Base-by-base conservation (phyloP, 1,284 basidiomycete genomes). In the Phellinidium pouzarii region DNA sequence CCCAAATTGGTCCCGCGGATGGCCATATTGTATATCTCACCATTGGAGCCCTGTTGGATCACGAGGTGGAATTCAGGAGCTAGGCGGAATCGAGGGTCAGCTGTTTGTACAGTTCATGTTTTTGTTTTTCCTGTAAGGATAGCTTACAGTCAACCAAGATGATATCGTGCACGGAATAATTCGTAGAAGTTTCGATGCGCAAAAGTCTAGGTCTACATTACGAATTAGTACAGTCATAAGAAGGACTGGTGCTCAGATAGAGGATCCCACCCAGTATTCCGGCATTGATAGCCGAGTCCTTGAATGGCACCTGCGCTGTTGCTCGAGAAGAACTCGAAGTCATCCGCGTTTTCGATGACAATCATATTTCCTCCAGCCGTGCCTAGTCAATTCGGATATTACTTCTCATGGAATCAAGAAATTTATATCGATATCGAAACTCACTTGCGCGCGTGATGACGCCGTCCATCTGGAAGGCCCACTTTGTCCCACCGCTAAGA, bases 41-140 rank as follows among this genome's bases (percentile, higher is more conserved):
- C 68, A 47, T 66, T 66, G 7, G 60, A 60, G 2, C 65, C 66
- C 3, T 58, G 56, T 46, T 69, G 61, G 17, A 69, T 59, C 46
- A 70, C 63, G 9, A 69, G 56, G 51, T 70, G 69, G 63, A 70
- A 70, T 56, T 65, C 68, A 1, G 68, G 68, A 17, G 69, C 65
- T 66, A 40, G 44, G n/a, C n/a, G n/a, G n/a, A n/a, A n/a, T n/a
- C n/a, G n/a, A n/a, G n/a, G n/a, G n/a, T n/a, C n/a, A n/a, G n/a
- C n/a, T n/a, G n/a, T n/a, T n/a, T n/a, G n/a, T n/a, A n/a, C n/a
- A n/a, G n/a, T n/a, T n/a, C n/a, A n/a, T n/a, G n/a, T n/a, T n/a
- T n/a, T n/a, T n/a, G n/a, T n/a, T 12, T 23, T 25, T 25, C 3
- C 8, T 8, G 11, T 22, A 22, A 7, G 42, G 12, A 22, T 3